Base-by-base conservation (phyloP, 2,329 filamentous ascomycete genomes). In the Aspergillus sp. region DNA sequence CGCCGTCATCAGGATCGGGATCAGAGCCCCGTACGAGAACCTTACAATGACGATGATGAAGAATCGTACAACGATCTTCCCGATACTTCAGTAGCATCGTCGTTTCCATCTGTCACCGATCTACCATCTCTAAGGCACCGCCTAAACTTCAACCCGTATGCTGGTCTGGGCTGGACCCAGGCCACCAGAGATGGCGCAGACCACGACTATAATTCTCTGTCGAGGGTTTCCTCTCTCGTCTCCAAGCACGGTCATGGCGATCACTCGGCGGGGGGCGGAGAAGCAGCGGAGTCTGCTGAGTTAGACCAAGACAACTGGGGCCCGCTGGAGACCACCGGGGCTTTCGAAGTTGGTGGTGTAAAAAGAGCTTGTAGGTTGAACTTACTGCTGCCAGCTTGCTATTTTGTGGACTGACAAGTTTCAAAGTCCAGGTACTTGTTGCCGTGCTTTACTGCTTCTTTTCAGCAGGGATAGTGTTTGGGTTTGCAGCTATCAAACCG, bases 401-500 rank as follows among this genome's bases (percentile, higher is more conserved):
- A 24, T 9, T 41, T 34, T 8, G 5, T 45, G 5, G n/a, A 32
- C 62, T 64, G 12, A 64, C 20, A 11, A 30, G 34, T 24, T 15
- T 9, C 50, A 56, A 65, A 91, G 87, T 83, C 15, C 90, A 93
- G 75, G 84, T 93, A n/a, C 74, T 76, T 41, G 78, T 84, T 47
- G 88, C 87, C 5, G 85, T 90, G 1, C 65, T 90, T 11, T 90
- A 89, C 70, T 93, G 89, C 72, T 82, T 93, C 36, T 81, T 96
- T 42, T 86, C 89, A 3, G 88, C 92, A 3, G 92, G 91, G 2
- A 80, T 92, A 43, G 87, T 93, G 17, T 95, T 95, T 74, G 90
- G 90, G 36, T 95, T 91, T 73, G 90, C 90, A 22, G 90, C 91
- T 12, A 79, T 96, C 62, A 96, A 95, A 71, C 89, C 90, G 0